These are phyloP conservation scores for Colletotrichum abscissum DNA, from an alignment of 2,329 filamentous ascomycete species.

Conservation along the genomic window DNA sequence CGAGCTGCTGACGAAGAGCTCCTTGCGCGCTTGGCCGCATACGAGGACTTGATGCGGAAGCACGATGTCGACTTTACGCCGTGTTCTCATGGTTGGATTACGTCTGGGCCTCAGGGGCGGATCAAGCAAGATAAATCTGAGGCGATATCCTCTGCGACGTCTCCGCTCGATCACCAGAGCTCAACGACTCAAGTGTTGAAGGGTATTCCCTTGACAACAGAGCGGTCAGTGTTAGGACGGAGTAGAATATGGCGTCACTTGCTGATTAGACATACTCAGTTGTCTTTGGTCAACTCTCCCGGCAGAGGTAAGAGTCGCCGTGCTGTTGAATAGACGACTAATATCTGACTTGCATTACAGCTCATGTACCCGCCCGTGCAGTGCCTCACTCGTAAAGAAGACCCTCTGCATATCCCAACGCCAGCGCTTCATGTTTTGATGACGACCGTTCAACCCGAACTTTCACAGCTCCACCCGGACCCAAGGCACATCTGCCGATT, in stretches of 20 bases:
- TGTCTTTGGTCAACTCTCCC: slow-evolving; percentile 18
- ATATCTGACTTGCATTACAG: background rate
- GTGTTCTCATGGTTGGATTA: slow-evolving; percentile 41
- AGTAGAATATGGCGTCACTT: background rate
- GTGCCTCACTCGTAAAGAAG: slow-evolving; percentile 37
- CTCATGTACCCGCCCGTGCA: slow-evolving; percentile 36
- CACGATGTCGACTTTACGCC: slow-evolving; percentile 40
- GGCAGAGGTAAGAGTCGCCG: background rate
- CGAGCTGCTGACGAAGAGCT: slow-evolving; percentile 43
- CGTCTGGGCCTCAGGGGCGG: slow-evolving; percentile 15
- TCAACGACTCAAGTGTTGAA: background rate
- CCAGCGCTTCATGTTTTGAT: slow-evolving; percentile 29
- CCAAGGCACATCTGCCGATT: slow-evolving; percentile 43
- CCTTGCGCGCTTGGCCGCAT: slow-evolving; percentile 37
- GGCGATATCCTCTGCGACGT: background rate
- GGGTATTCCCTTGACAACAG: background rate
- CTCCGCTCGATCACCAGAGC: background rate
- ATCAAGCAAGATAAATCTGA: background rate
- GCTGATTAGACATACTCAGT: background rate
- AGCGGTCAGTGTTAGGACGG: background rate
- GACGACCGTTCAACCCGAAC: background rate
- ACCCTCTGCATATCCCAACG: slow-evolving; percentile 33
- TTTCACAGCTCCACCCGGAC: slow-evolving; percentile 42
- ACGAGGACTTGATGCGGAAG: slow-evolving; percentile 44
- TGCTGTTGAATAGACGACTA: fast-evolving